Evolutionary conservation across 116 monocot species (phyloP), one percentile per base, ranked within the genome.

Genomic region (Papilionanthe hybrid): DNA sequence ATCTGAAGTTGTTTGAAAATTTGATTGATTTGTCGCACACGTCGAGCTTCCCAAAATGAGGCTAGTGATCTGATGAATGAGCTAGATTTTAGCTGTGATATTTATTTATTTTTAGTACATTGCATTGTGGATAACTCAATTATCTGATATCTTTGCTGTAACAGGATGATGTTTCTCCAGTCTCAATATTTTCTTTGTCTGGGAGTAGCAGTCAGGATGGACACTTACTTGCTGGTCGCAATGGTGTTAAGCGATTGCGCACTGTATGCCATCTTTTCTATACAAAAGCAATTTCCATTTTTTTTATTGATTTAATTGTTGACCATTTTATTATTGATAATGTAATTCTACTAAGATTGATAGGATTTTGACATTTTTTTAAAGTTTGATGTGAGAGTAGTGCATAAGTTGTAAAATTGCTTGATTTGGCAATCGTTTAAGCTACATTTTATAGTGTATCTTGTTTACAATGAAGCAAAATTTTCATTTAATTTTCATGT

Each of bases 171-270:
- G 95, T 93, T 37, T 98, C 93, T 28, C 19, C 86, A 25, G 98
- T 98, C 50, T 94, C 95, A 60, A 94, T 98, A 81, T 98, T 98
- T 87, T 89, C 91, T 79, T 91, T 98, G 80, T 94, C 94, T 78
- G 93, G 91, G 79, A 93, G 82, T 81, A 94, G 84, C 79, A 75
- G 76, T 82, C 92, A 94, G 83, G 93, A 94, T 89, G 88, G 93
- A 13, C 90, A 90, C 72, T 81, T 90, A 80, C 82, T 84, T 85
- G 93, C 93, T 72, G 93, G 87, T 48, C 90, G 93, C 32, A 93
- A 93, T 79, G 90, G 93, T 65, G 88, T 88, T 75, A 93, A 93
- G 78, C 83, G 93, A 45, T 78, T 93, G 67, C 84, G 93, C 3
- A 93, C 90, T 0, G 93, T 90, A 90, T 83, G 83, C 67, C 72